Evolutionary conservation across 345 rosid genomes (phyloP).

Genomic region (Erodium maritimum): DNA sequence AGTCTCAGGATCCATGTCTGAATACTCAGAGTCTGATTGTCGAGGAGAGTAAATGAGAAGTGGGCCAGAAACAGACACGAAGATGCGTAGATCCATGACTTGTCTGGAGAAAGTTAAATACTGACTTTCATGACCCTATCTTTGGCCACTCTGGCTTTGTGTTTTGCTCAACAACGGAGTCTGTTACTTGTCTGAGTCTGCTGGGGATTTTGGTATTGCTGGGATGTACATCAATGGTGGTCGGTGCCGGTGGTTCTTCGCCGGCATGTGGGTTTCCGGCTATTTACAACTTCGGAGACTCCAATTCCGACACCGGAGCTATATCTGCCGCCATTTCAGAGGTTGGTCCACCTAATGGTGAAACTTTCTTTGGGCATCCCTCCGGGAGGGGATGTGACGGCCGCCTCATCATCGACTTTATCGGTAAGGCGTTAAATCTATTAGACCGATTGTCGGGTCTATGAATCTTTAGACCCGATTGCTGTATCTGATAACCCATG

Average conservation of each 20-base stretch:
- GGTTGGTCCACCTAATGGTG: conserved; percentile 50
- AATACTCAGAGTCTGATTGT: background rate
- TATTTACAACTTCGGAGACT: conserved; percentile 68
- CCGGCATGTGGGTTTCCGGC: conserved; percentile 25
- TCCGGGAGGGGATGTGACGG: conserved; percentile 59
- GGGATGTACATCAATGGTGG: background rate
- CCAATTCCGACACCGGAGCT: conserved; percentile 68
- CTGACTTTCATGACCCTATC: background rate
- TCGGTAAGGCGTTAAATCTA: conserved; percentile 36
- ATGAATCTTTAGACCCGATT: too few relatives aligned
- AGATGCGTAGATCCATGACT: background rate
- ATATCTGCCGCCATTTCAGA: conserved; percentile 38
- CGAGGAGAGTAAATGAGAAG: background rate
- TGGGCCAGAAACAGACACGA: background rate
- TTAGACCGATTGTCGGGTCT: too few relatives aligned
- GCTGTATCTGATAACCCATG: too few relatives aligned
- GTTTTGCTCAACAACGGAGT: background rate
- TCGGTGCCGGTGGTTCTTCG: background rate
- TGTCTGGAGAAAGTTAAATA: background rate
- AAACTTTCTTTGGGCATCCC: conserved; percentile 61
- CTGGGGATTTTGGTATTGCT: background rate
- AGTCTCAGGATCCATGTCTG: background rate
- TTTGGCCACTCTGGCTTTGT: background rate
- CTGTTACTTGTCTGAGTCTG: background rate
- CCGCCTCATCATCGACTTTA: conserved; percentile 56